Conservation (phyloP, 1,139 yeast genomes). For the Scheffersomyces titani region DNA sequence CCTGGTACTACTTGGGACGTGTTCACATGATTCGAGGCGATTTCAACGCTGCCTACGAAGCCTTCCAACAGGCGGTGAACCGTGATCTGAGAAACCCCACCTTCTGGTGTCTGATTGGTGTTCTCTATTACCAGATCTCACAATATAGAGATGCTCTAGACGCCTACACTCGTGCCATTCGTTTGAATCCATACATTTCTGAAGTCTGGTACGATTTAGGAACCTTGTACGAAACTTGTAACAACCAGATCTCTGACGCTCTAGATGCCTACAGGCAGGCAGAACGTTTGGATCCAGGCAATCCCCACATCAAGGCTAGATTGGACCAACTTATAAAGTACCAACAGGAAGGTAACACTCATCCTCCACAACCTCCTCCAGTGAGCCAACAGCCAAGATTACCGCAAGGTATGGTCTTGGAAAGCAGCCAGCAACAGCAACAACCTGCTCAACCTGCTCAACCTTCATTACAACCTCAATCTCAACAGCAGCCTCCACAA, state of each 20-base stretch:
- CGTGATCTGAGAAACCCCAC: conserved; percentile 96
- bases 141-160: conserved; percentile 97
- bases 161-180: conserved; percentile 94
- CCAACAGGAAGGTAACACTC: conserved; percentile 73
- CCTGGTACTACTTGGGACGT: conserved; percentile 95
- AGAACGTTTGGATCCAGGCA: conserved; percentile 89
- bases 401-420: conserved; percentile 62
- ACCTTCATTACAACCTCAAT: conserved; percentile 27
- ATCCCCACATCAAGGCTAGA: conserved; percentile 91
- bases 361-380: conserved; percentile 69
- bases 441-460: conserved; percentile 16
- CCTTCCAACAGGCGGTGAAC: conserved; percentile 98
- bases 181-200: conserved; percentile 91
- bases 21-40: conserved; percentile 96
- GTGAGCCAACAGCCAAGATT: conserved; percentile 59
- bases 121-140: conserved; percentile 89
- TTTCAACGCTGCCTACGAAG: conserved; percentile 94
- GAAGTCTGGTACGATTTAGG: conserved; percentile 99
- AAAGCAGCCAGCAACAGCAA: conserved; percentile 40
- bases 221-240: conserved; percentile 93
- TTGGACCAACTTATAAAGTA: conserved; percentile 79
- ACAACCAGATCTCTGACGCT: conserved; percentile 92
- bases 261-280: conserved; percentile 96
- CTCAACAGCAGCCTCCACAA: conserved; percentile 22
- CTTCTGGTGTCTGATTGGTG: conserved; percentile 99